These are phyloP conservation scores for Xylaria venustula DNA, from an alignment of 495 filamentous ascomycete species.

Conservation along the genomic window DNA sequence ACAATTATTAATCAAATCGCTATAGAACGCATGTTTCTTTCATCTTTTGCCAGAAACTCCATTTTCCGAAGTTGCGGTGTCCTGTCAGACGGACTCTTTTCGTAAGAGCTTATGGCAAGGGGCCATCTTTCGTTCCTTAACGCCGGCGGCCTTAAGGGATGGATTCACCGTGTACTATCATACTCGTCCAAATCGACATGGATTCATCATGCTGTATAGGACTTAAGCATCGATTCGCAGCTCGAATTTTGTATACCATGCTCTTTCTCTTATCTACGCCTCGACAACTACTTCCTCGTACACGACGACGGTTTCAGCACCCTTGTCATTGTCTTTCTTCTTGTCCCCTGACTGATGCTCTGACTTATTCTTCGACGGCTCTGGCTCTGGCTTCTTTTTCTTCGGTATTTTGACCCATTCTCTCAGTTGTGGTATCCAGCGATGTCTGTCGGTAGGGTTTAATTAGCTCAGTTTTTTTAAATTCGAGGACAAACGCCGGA, in stretches of 20 bases:
- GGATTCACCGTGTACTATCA: no score
- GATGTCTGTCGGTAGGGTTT: constrained; percentile 34
- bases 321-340: constrained; percentile 27
- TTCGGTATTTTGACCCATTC: constrained; percentile 49
- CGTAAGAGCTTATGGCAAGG: no score
- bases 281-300: constrained; percentile 30
- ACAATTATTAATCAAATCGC: neutral
- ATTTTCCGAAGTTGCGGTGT: neutral
- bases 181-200: neutral
- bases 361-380: no score
- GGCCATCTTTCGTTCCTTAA: no score
- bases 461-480: constrained; percentile 13
- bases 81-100: neutral
- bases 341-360: no score
- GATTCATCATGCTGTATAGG: neutral
- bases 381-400: no score
- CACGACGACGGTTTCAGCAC: constrained; percentile 22
- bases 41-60: no score
- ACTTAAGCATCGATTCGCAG: neutral
- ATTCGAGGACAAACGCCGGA: neutral
- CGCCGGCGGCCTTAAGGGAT: no score
- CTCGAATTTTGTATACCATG: no score
- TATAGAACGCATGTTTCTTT: neutral
- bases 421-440: constrained; percentile 42
- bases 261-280: neutral